A percentile compares a stretch with the other conserved stretches of the same genome.
Evolutionary conservation across 2,329 filamentous ascomycete genomes (phyloP).

Genomic region (Colletotrichum tropicicola): DNA sequence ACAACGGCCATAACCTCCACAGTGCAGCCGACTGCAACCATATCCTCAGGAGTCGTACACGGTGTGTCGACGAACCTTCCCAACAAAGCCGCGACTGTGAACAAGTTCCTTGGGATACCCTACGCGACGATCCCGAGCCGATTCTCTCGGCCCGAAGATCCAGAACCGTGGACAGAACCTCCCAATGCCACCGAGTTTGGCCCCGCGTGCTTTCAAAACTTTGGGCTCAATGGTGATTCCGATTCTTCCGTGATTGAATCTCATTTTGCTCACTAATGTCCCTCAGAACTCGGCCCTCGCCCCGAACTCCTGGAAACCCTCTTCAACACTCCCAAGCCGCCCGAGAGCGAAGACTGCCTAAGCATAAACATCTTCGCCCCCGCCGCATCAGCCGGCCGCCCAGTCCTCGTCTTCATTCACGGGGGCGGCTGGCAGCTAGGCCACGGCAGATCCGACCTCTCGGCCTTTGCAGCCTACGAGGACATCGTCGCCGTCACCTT

Average conservation of each 20-base stretch:
- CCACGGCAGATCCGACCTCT: slow-evolving; percentile 33
- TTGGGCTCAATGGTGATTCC: slow-evolving; percentile 14
- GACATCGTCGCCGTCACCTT: slow-evolving; percentile 37
- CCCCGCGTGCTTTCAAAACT: slow-evolving; percentile 19
- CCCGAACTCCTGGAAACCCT: slow-evolving; percentile 33
- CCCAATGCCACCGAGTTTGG: slow-evolving; percentile 3
- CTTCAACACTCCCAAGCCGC: slow-evolving; percentile 28
- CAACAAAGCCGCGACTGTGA: not conserved
- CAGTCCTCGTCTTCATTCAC: slow-evolving; percentile 38
- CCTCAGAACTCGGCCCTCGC: slow-evolving; percentile 32
- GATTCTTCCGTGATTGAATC: too few species aligned
- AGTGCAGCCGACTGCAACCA: not conserved
- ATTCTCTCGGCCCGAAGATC: not conserved
- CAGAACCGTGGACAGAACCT: not conserved
- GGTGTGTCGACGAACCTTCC: not conserved
- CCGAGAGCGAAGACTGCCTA: slow-evolving; percentile 40
- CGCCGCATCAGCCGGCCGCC: not conserved
- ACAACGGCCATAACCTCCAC: not conserved
- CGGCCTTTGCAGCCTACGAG: slow-evolving; percentile 37
- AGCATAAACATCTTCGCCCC: slow-evolving; percentile 39
- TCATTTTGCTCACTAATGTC: too few species aligned
- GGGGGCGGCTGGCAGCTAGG: slow-evolving; percentile 37
- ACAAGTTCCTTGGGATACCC: slow-evolving; percentile 59
- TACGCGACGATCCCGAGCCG: slow-evolving; percentile 64
- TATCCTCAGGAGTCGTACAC: not conserved